Conservation (phyloP, 78 protist species). For the Andalucia godoyi region DNA sequence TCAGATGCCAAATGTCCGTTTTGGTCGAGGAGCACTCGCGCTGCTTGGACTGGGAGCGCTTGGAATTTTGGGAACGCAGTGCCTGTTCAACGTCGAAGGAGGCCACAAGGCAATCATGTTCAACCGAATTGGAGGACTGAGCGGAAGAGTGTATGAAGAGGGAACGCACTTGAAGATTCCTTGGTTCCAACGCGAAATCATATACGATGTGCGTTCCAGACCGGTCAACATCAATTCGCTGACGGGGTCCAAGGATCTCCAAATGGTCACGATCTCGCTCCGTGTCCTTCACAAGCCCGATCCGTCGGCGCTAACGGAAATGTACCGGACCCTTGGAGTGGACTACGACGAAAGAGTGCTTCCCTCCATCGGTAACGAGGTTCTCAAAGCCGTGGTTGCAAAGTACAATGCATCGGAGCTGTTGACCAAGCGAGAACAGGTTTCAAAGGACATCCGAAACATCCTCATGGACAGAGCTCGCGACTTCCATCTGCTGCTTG, state of each 20-base stretch:
- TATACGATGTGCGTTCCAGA: conserved; percentile 67
- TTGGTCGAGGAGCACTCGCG: no score
- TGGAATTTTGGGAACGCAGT: no score
- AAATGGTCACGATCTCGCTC: conserved; percentile 77
- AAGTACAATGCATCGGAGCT: conserved; percentile 91
- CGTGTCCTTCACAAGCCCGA: conserved; percentile 74
- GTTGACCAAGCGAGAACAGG: conserved; percentile 72
- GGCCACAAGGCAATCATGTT: conserved; percentile 20
- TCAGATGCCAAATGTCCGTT: no score
- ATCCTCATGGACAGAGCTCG: conserved; percentile 54
- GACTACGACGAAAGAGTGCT: conserved; percentile 81
- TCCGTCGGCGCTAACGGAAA: conserved; percentile 22
- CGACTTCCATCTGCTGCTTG: conserved; percentile 77
- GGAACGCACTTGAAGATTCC: conserved; percentile 17
- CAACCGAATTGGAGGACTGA: conserved; percentile 14
- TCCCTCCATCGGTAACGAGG: conserved; percentile 86
- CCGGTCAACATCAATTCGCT: conserved; percentile 60
- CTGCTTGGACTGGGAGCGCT: no score
- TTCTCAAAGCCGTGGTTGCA: conserved; percentile 79
- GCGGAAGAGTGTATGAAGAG: not conserved
- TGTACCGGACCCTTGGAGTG: conserved; percentile 64
- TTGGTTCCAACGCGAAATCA: conserved; percentile 52
- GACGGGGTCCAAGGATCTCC: conserved; percentile 85
- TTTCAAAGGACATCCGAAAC: conserved; percentile 28
- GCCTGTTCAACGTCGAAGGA: conserved; percentile 16